These are phyloP conservation scores for Globisporangium emineosum DNA, from an alignment of 352 stramenopile genomes.

Conservation along the genomic window DNA sequence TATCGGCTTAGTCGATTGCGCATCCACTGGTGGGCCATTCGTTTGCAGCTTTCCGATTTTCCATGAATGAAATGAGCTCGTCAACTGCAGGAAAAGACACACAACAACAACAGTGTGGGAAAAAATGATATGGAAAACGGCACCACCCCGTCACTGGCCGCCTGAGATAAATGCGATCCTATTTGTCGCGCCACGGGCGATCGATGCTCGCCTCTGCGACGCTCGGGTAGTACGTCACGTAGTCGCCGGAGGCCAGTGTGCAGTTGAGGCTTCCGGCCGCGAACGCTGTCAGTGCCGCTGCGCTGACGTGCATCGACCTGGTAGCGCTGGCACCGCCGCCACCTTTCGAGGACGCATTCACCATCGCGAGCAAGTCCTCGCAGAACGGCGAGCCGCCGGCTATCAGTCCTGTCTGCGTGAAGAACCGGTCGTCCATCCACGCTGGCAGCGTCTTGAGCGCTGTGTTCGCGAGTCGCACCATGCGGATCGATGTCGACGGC, in stretches of 20 bases:
- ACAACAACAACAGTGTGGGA: no score
- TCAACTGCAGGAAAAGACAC: constrained; percentile 2
- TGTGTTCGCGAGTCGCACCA: constrained; percentile 12
- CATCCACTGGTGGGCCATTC: neutral
- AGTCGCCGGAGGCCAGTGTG: constrained; percentile 1
- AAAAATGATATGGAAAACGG: no score
- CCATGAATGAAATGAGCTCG: no score
- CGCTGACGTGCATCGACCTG: neutral
- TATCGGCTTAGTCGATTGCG: neutral
- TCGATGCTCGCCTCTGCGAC: constrained; percentile 7
- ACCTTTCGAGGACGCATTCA: neutral
- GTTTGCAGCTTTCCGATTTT: no score
- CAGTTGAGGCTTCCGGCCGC: constrained; percentile 7
- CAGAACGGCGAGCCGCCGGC: constrained; percentile 15
- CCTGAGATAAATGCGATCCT: neutral
- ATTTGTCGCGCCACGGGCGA: neutral
- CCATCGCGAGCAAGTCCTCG: constrained; percentile 3
- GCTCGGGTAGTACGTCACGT: constrained; percentile 20
- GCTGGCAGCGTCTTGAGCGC: neutral
- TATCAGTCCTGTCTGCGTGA: neutral
- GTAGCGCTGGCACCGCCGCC: neutral
- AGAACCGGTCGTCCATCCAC: constrained; percentile 17
- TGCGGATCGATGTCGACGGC: constrained; percentile 12
- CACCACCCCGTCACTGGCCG: neutral
- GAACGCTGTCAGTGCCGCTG: constrained; percentile 1